Conservation (phyloP, 192 early-diverging fungal species). For the Lobosporangium transversale region DNA sequence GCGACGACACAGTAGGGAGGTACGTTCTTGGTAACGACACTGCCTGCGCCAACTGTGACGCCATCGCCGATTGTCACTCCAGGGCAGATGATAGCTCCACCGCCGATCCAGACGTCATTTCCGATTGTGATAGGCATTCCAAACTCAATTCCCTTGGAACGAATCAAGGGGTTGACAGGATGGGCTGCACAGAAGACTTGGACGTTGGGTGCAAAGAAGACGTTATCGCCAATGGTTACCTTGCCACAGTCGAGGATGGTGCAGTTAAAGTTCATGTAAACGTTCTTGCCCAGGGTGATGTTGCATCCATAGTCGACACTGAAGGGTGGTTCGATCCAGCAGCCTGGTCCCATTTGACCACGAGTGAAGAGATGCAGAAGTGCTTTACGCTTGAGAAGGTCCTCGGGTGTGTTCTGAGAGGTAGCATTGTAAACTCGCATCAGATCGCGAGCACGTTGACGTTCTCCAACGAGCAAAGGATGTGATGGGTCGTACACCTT, state of each 20-base stretch:
- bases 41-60: conserved; percentile 77
- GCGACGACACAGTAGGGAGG: conserved; percentile 78
- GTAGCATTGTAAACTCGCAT: conserved; percentile 29
- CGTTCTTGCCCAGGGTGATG: conserved; percentile 75
- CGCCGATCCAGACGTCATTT: conserved; percentile 91
- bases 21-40: conserved; percentile 91
- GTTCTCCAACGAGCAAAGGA: conserved; percentile 22
- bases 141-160: conserved; percentile 53
- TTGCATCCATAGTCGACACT: conserved; percentile 84
- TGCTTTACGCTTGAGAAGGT: conserved; percentile 27
- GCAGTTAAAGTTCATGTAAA: conserved; percentile 84
- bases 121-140: conserved; percentile 75
- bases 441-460: conserved; percentile 34
- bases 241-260: conserved; percentile 77
- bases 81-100: conserved; percentile 77
- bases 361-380: conserved; percentile 26
- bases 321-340: conserved; percentile 74
- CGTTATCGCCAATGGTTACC: conserved; percentile 80
- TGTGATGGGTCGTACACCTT: conserved; percentile 35
- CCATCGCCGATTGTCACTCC: conserved; percentile 92
- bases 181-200: conserved; percentile 81
- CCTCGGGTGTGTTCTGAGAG: conserved; percentile 11
- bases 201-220: conserved; percentile 80
- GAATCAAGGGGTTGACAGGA: conserved; percentile 67
- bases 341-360: conserved; percentile 66